Conservation (phyloP, 805 yeast genomes). For the Candida verbasci region DNA sequence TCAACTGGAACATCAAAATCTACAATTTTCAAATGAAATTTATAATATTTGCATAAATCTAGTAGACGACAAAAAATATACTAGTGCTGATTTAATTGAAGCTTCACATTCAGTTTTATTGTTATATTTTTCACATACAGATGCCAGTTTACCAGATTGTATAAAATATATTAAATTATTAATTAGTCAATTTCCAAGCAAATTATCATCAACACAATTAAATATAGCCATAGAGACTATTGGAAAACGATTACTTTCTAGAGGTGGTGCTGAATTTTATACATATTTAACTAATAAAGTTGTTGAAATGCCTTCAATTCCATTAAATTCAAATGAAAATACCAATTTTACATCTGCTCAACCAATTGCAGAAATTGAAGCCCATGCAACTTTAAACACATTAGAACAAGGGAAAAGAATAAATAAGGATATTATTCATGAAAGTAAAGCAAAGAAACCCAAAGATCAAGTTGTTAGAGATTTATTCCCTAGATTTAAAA, state of each 20-base stretch:
- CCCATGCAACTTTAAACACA: constrained; percentile 30
- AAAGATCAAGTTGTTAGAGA: constrained; percentile 16
- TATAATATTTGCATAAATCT: constrained; percentile 30
- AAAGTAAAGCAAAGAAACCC: constrained; percentile 30
- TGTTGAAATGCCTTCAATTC: constrained; percentile 5
- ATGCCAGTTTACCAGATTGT: constrained; percentile 15
- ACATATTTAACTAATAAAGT: constrained; percentile 22
- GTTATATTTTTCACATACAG: constrained; percentile 28
- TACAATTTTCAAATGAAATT: constrained; percentile 19
- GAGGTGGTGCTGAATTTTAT: constrained; percentile 33
- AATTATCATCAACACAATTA: constrained; percentile 51
- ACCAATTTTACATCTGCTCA: constrained; percentile 29
- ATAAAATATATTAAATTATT: constrained; percentile 44
- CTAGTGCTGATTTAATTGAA: constrained; percentile 42
- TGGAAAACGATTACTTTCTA: constrained; percentile 37
- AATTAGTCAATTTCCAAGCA: constrained; percentile 51
- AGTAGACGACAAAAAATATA: constrained; percentile 20
- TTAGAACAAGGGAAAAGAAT: constrained; percentile 16
- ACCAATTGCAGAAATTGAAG: constrained; percentile 33
- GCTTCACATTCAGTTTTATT: constrained; percentile 58
- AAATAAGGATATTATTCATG: constrained; percentile 20
- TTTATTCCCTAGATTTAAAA: constrained; percentile 6
- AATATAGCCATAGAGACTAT: constrained; percentile 54
- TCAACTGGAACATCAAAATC: constrained; percentile 19
- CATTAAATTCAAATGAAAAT: neutral